Evolutionary conservation across 2,329 filamentous ascomycete species (phyloP).

Genomic region (Paraconiothyrium brasiliense): DNA sequence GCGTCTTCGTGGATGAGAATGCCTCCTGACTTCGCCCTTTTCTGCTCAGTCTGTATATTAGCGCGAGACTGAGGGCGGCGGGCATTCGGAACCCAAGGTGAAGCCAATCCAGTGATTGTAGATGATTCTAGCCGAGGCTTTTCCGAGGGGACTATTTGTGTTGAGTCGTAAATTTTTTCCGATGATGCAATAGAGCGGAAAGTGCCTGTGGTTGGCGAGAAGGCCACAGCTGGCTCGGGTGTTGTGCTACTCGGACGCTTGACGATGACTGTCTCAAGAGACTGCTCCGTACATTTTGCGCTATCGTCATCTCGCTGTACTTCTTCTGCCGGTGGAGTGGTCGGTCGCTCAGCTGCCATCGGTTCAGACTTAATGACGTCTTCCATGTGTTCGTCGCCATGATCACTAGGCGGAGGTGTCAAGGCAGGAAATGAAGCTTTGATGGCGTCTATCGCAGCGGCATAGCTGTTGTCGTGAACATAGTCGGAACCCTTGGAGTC

Average conservation of each 20-base stretch:
- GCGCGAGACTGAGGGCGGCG: slow-evolving; percentile 21
- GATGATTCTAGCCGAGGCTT: slow-evolving; percentile 26
- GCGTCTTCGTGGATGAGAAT: slow-evolving; percentile 47
- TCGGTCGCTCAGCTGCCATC: slow-evolving; percentile 27
- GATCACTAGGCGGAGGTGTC: slow-evolving; percentile 70
- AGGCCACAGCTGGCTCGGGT: slow-evolving; percentile 37
- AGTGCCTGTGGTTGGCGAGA: slow-evolving; percentile 51
- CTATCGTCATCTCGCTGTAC: background rate
- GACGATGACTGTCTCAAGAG: slow-evolving; percentile 21
- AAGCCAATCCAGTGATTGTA: slow-evolving; percentile 29
- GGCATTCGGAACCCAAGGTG: slow-evolving; percentile 36
- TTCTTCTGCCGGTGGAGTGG: slow-evolving; percentile 34
- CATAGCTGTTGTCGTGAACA: slow-evolving; percentile 49
- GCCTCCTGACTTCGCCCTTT: slow-evolving; percentile 21
- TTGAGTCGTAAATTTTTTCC: slow-evolving; percentile 29
- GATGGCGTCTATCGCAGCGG: slow-evolving; percentile 48
- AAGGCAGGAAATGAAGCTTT: slow-evolving; percentile 63
- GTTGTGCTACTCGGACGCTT: slow-evolving; percentile 21
- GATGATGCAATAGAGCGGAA: slow-evolving; percentile 48
- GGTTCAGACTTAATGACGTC: slow-evolving; percentile 37
- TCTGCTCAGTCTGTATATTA: slow-evolving; percentile 21
- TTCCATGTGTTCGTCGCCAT: slow-evolving; percentile 57
- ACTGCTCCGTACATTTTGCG: slow-evolving; percentile 13
- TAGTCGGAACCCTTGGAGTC: slow-evolving; percentile 51
- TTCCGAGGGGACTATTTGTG: slow-evolving; percentile 19